Evolutionary conservation across 2,329 filamentous ascomycete species (phyloP).

Genomic region (Fusarium euwallaceae): DNA sequence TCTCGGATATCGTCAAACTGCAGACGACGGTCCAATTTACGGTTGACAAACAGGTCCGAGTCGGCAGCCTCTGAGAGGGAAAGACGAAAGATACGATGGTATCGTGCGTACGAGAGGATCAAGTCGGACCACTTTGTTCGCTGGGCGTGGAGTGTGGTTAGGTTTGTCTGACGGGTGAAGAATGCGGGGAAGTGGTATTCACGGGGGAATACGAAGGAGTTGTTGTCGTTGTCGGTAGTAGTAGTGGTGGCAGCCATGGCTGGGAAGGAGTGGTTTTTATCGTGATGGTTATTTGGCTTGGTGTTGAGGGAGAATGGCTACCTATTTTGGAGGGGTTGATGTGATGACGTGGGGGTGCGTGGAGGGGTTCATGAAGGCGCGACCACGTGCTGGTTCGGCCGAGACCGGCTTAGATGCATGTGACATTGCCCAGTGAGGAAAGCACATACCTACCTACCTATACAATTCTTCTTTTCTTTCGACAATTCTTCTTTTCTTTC

Average conservation of each 20-base stretch:
- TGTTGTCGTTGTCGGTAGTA: background rate
- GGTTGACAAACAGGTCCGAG: conserved; percentile 69
- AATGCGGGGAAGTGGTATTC: conserved; percentile 85
- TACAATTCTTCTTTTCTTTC: background rate
- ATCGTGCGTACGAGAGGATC: conserved; percentile 85
- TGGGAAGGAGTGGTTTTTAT: background rate
- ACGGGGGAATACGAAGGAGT: conserved; percentile 68
- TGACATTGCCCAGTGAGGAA: background rate
- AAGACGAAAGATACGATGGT: conserved; percentile 82
- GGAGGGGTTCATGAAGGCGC: conserved; percentile 18
- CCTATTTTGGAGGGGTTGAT: conserved; percentile 11
- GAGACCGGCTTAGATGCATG: conserved; percentile 3
- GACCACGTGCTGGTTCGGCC: conserved; percentile 24
- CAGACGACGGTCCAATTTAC: conserved; percentile 65
- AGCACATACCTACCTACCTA: background rate
- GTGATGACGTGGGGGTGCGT: conserved; percentile 31
- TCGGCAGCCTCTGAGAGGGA: conserved; percentile 71
- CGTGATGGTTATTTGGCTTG: conserved; percentile 20
- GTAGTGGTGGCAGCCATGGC: conserved; percentile 23
- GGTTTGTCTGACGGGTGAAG: conserved; percentile 85
- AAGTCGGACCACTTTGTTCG: conserved; percentile 88
- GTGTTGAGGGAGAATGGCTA: conserved; percentile 16
- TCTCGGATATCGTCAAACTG: conserved; percentile 65
- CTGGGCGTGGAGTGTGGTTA: conserved; percentile 79
- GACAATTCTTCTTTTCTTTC: background rate